Conservation (phyloP, 306 rosid species). For the Malus asiatica region DNA sequence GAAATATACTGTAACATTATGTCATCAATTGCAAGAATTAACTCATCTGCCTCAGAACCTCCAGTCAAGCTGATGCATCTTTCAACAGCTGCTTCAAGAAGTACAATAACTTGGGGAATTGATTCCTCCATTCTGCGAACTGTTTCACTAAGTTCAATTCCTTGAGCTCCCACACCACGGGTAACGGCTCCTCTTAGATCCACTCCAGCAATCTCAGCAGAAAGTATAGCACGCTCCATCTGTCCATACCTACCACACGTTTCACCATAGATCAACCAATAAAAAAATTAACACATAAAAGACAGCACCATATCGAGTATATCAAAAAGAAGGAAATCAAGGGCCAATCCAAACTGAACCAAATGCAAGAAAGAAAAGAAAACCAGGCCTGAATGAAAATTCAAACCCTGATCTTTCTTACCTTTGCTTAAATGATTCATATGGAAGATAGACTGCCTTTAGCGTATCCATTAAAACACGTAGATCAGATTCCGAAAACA, state of each 20-base stretch:
- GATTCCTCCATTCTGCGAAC: constrained; percentile 99
- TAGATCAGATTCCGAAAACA: constrained; percentile 77
- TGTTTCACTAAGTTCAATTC: constrained; percentile 97
- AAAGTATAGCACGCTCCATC: constrained; percentile 96
- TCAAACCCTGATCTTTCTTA: constrained; percentile 17
- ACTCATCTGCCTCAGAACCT: constrained; percentile 97
- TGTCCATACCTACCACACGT: constrained; percentile 73
- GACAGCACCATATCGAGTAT: background rate
- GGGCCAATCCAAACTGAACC: background rate
- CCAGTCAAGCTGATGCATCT: constrained; percentile 96
- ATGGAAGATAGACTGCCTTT: constrained; percentile 79
- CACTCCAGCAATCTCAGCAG: constrained; percentile 83
- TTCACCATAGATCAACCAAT: constrained; percentile 17
- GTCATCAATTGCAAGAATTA: constrained; percentile 88
- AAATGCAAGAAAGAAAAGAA: background rate
- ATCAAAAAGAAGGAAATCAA: background rate
- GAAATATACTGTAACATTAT: constrained; percentile 81
- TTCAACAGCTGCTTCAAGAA: constrained; percentile 93
- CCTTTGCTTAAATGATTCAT: constrained; percentile 90
- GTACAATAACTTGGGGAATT: constrained; percentile 81
- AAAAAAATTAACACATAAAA: background rate
- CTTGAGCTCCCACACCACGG: constrained; percentile 98
- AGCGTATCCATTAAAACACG: constrained; percentile 65
- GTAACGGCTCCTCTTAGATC: constrained; percentile 99
- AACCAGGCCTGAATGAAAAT: background rate